These are phyloP conservation scores for Hygrophorus pudorinus DNA, from an alignment of 768 basidiomycete genomes.

Conservation along the genomic window DNA sequence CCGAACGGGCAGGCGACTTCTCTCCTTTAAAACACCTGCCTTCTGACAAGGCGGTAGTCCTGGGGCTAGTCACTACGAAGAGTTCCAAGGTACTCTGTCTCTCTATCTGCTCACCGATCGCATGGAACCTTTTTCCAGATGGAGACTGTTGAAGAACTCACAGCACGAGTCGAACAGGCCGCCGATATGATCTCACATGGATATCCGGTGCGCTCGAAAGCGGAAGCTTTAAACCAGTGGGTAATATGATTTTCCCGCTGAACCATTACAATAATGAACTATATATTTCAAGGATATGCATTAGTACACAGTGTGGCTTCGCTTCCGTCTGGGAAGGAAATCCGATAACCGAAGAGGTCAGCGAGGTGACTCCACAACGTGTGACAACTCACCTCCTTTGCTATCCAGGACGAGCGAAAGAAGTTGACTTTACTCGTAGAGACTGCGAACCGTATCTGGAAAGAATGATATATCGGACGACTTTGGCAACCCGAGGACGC, in stretches of 20 bases:
- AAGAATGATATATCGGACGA: too few species aligned
- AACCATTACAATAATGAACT: too few species aligned
- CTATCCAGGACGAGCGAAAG: slow-evolving; percentile 33
- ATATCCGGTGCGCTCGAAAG: slow-evolving; percentile 31
- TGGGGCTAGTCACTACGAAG: slow-evolving; percentile 43
- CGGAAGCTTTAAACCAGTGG: slow-evolving; percentile 44
- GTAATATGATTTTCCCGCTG: slow-evolving; percentile 10
- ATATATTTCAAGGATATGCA: slow-evolving; percentile 30
- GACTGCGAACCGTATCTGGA: slow-evolving; percentile 38
- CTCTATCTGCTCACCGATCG: background rate
- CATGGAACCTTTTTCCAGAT: slow-evolving; percentile 22
- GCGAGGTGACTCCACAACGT: background rate
- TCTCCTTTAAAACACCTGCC: slow-evolving; percentile 45
- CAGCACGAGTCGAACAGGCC: slow-evolving; percentile 42
- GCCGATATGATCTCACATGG: slow-evolving; percentile 38
- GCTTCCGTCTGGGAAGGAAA: slow-evolving; percentile 52
- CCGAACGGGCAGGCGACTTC: slow-evolving; percentile 52
- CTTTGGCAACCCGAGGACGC: too few species aligned
- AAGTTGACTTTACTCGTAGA: slow-evolving; percentile 36
- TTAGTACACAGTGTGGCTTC: slow-evolving; percentile 59
- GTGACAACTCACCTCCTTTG: slow-evolving; percentile 1
- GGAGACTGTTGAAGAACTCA: slow-evolving; percentile 39
- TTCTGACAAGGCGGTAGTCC: slow-evolving; percentile 33
- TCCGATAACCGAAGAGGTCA: slow-evolving; percentile 38
- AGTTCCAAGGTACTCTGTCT: slow-evolving; percentile 24